Base-by-base conservation (phyloP, 192 early-diverging fungal species). In the Pilobolus umbonatus region DNA sequence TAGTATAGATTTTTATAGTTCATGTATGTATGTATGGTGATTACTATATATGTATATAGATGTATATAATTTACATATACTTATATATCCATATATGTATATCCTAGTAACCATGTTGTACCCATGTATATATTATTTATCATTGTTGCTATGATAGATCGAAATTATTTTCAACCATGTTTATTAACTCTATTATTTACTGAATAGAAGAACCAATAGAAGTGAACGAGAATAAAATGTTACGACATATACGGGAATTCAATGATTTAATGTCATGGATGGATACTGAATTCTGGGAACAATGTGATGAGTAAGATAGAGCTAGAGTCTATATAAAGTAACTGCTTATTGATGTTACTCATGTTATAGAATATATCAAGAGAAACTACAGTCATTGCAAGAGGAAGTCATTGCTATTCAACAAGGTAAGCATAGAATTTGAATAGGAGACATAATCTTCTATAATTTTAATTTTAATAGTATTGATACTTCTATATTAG, bases 401-500 rank as follows among this genome's bases (percentile, higher is more conserved):
- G 57, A 69, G 49, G 67, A 69, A 40, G 34, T 69, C 22, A 61
- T 64, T 28, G 46, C 38, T 17, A 69, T 69, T 55, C 67, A 69
- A 64, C 35, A 64, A 42, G 67, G 67, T 59, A 49, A 38, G 43
- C 19, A 46, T 31, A 15, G 8, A 11, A 26, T 25, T 35, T 45
- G 0, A 15, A 8, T 21, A 45, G 7, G 44, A 8, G 28, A n/a
- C n/a, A n/a, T n/a, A n/a, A n/a, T 24, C 7, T 5, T 21, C 32
- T 22, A 21, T 19, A 28, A 15, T 8, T 30, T 28, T 53, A 45
- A 54, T 24, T 21, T 21, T 40, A 15, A 26, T 25, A 4, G 36
- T 19, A 44, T 32, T 21, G 9, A 21, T 26, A 15, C 22, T 11
- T 9, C 3, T 19, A 40, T n/a, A 26, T 28, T 43, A 69, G 67